These are phyloP conservation scores for Henningerozyma blattae DNA, from an alignment of 805 yeast genomes.

Conservation along the genomic window DNA sequence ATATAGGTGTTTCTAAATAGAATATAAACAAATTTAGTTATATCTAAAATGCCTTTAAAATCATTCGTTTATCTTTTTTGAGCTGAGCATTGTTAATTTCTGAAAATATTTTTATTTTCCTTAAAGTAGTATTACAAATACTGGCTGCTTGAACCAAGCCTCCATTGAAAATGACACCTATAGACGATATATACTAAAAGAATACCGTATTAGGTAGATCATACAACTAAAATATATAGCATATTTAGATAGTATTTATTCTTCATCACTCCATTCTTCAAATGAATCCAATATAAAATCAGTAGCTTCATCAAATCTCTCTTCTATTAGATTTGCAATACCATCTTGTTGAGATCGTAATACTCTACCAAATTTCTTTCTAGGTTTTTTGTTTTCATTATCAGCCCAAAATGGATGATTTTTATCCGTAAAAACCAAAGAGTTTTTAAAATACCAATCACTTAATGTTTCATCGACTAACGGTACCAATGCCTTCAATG, in stretches of 20 bases:
- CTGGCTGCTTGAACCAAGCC: too few relatives aligned
- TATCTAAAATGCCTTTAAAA: too few relatives aligned
- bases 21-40: too few relatives aligned
- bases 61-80: too few relatives aligned
- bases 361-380: conserved; percentile 87
- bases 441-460: conserved; percentile 85
- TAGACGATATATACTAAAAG: too few relatives aligned
- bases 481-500: conserved; percentile 71
- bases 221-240: neutral
- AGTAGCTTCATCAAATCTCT: conserved; percentile 72
- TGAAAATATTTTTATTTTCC: too few relatives aligned
- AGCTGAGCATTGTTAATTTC: too few relatives aligned
- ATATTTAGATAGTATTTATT: conserved; percentile 4
- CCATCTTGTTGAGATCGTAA: conserved; percentile 62
- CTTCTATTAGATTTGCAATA: conserved; percentile 63
- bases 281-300: conserved; percentile 74
- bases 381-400: conserved; percentile 51
- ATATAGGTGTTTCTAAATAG: too few relatives aligned
- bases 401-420: conserved; percentile 76
- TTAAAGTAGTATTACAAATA: too few relatives aligned
- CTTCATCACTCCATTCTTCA: conserved; percentile 48
- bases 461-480: conserved; percentile 79
- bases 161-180: too few relatives aligned
- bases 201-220: too few relatives aligned
- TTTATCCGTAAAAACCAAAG: conserved; percentile 66